Conservation (phyloP, 768 basidiomycete species). For the Russula compacta region DNA sequence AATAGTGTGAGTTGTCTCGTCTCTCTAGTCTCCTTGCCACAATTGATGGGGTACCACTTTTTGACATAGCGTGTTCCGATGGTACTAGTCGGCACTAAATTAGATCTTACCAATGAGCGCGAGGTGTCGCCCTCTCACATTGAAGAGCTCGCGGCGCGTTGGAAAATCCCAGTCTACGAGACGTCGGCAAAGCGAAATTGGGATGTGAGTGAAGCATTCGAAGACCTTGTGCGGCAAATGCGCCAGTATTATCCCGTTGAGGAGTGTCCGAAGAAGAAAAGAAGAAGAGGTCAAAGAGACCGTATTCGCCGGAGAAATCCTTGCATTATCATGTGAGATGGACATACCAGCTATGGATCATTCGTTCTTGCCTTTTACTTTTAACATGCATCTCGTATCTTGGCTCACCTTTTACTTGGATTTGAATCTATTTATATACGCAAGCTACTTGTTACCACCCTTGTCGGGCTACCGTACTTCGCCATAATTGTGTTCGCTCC, state of each 20-base stretch:
- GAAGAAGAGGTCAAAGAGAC: constrained; percentile 25
- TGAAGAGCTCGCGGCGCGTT: constrained; percentile 51
- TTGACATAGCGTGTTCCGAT: constrained; percentile 54
- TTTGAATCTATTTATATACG: constrained; percentile 4
- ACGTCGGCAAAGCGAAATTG: constrained; percentile 83
- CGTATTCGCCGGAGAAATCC: constrained; percentile 18
- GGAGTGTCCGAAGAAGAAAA: constrained; percentile 24
- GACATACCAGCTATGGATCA: background rate
- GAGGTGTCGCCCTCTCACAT: constrained; percentile 63
- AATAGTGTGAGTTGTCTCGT: constrained; percentile 38
- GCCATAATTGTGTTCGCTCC: constrained; percentile 7
- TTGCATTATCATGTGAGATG: constrained; percentile 34
- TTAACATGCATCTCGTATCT: constrained; percentile 1
- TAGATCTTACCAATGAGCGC: constrained; percentile 72
- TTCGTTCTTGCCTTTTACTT: constrained; percentile 2
- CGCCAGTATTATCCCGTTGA: constrained; percentile 51
- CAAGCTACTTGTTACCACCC: background rate
- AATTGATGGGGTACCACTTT: background rate
- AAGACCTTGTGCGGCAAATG: constrained; percentile 71
- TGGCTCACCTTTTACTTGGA: background rate
- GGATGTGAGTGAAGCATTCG: constrained; percentile 72
- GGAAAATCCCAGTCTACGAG: constrained; percentile 75
- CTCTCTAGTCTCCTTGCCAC: too few species aligned
- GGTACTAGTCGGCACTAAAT: constrained; percentile 79
- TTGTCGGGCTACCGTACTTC: constrained; percentile 2